Base-by-base conservation (phyloP, 148 eudicot species). In the Chenopodium quinoa region DNA sequence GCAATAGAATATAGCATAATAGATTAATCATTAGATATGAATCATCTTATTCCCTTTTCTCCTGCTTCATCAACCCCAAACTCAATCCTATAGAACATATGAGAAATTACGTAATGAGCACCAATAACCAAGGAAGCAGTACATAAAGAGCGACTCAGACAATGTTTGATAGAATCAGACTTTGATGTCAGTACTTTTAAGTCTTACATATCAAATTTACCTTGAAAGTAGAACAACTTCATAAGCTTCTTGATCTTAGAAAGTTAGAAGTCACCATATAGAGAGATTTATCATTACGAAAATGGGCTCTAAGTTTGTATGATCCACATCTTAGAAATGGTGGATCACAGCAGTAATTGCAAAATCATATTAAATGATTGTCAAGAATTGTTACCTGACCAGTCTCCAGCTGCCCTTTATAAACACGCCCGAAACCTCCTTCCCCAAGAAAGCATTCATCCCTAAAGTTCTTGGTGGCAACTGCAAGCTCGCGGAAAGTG, bases 391-490 rank as follows among this genome's bases (percentile, higher is more conserved):
- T 72, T 86, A 95, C 98, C 92, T 93, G 94, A 52, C 93, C 96
- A 3, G 75, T 88, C 60, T 89, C 89, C 71, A 95, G 90, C 69
- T 84, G 86, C 50, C 99, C 97, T 84, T 84, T 93, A 83, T 93
- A 95, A 4, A 95, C 99, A 79, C 97, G 87, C 2, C 97, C 98
- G 80, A 95, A 95, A 25, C 98, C 98, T 23, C 98, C 98, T 88
- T 95, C 97, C n/a, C 98, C 97, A 77, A 95, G 47, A 80, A 93
- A 92, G 81, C 88, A 92, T 34, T 95, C 98, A 12, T 86, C 92
- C 78, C 89, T 83, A 50, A 95, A 95, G 85, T 93, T 92, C 78
- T 84, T 88, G 76, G 98, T 95, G 27, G 97, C 98, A 71, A 87
- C 83, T 50, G 97, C 94, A 80, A 95, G 94, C 80, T 95, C 98